Evolutionary conservation across 768 basidiomycete species (phyloP).

Genomic region (Calocybe cyanea): DNA sequence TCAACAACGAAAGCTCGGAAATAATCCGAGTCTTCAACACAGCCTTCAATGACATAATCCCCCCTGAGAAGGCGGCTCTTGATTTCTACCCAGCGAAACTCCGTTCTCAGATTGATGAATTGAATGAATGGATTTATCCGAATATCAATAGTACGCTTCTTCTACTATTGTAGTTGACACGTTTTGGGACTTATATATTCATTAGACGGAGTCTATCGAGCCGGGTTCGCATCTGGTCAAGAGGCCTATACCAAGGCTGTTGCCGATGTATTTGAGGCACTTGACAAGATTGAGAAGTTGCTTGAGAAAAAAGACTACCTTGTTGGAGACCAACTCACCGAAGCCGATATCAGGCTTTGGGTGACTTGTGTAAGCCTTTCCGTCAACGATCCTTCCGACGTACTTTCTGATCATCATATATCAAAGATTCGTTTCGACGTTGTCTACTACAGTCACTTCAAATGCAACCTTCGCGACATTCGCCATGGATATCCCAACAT

Average conservation of each 20-base stretch:
- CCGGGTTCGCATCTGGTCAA: constrained; percentile 83
- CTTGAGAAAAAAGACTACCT: constrained; percentile 73
- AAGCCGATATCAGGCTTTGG: constrained; percentile 82
- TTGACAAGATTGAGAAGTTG: constrained; percentile 79
- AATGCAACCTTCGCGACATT: constrained; percentile 85
- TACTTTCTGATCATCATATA: neutral
- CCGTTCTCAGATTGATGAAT: constrained; percentile 70
- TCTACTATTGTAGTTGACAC: neutral
- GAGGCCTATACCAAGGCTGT: constrained; percentile 80
- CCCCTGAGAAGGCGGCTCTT: constrained; percentile 57
- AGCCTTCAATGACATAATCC: constrained; percentile 72
- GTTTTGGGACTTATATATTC: neutral
- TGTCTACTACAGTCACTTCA: constrained; percentile 91
- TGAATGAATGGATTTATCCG: constrained; percentile 87
- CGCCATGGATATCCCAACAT: constrained; percentile 63
- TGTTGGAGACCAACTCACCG: constrained; percentile 78
- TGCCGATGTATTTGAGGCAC: constrained; percentile 64
- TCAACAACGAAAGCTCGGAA: constrained; percentile 95
- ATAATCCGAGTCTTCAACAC: constrained; percentile 93
- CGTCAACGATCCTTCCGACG: neutral
- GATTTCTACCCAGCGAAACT: constrained; percentile 79
- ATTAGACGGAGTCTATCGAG: constrained; percentile 80
- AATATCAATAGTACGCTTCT: constrained; percentile 68
- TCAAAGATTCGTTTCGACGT: constrained; percentile 81
- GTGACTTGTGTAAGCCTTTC: constrained; percentile 76